A percentile compares a stretch with the other conserved stretches of the same genome.
These are phyloP conservation scores for Thamnidium elegans DNA, from an alignment of 192 early-diverging fungal species.

Conservation along the genomic window DNA sequence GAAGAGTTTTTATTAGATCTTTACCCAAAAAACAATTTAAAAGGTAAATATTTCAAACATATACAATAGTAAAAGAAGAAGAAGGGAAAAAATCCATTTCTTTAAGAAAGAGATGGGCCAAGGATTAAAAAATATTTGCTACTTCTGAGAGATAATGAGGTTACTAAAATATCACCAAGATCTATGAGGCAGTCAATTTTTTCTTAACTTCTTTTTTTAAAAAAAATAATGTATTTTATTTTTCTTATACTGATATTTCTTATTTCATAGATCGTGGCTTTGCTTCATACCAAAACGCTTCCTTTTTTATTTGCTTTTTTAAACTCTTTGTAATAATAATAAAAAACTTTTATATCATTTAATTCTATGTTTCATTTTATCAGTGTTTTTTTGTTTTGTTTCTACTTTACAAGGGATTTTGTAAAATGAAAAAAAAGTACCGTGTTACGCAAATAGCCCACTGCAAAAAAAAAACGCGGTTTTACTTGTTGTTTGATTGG, in stretches of 20 bases:
- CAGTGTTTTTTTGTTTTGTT: not conserved
- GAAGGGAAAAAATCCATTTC: no score
- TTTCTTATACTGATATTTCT: not conserved
- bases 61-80: no score
- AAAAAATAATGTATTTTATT: not conserved
- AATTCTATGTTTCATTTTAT: slow-evolving; percentile 7
- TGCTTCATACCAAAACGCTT: not conserved
- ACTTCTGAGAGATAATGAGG: not conserved
- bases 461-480: no score
- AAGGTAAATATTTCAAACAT: no score
- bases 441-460: no score
- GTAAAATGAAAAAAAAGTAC: no score
- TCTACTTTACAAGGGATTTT: not conserved
- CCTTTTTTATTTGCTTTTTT: slow-evolving; percentile 5
- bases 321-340: no score
- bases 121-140: slow-evolving; percentile 3
- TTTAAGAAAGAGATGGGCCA: not conserved
- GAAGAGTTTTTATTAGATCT: no score
- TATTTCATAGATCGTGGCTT: not conserved
- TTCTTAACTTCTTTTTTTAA: no score
- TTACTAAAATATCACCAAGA: slow-evolving; percentile 1
- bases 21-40: no score
- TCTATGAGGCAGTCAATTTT: not conserved
- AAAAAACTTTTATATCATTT: not conserved
- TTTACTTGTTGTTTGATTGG: no score